These are phyloP conservation scores for Punica granatum DNA, from an alignment of 345 rosid species.

Conservation along the genomic window DNA sequence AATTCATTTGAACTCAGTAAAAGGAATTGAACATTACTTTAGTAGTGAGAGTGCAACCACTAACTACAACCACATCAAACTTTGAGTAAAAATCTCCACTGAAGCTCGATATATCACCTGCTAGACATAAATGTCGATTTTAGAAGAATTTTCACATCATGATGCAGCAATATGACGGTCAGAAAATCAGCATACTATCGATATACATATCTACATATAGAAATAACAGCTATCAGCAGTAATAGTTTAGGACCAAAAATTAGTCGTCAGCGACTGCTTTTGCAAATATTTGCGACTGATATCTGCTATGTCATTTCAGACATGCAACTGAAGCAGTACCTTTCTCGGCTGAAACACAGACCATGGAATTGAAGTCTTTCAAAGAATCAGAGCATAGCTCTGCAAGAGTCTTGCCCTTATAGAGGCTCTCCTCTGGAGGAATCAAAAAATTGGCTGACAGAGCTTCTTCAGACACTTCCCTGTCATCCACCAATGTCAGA, in stretches of 20 bases:
- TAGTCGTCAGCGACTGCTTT: neutral
- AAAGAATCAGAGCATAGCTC: constrained; percentile 79
- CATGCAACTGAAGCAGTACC: constrained; percentile 25
- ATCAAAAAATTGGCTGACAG: constrained; percentile 73
- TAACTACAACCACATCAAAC: constrained; percentile 70
- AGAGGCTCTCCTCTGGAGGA: constrained; percentile 46
- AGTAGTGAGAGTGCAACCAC: constrained; percentile 50
- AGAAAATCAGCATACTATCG: no score
- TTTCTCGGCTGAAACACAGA: constrained; percentile 68
- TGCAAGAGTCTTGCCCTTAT: constrained; percentile 58
- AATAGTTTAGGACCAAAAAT: no score
- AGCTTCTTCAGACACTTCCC: constrained; percentile 51
- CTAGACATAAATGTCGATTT: constrained; percentile 1
- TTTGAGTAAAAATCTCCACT: constrained; percentile 49
- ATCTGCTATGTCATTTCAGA: neutral
- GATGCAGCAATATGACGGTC: neutral
- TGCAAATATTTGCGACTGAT: neutral
- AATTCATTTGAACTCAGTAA: neutral
- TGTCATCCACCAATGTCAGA: constrained; percentile 76
- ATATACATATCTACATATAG: neutral
- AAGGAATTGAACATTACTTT: constrained; percentile 33
- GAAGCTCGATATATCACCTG: constrained; percentile 69
- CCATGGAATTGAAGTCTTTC: constrained; percentile 92
- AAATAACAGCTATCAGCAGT: neutral
- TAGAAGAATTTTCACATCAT: neutral